Percentiles rank a stretch among this genome's conserved stretches.
Conservation (phyloP, 495 filamentous ascomycete genomes). For the Penicillium dipodomyicola region DNA sequence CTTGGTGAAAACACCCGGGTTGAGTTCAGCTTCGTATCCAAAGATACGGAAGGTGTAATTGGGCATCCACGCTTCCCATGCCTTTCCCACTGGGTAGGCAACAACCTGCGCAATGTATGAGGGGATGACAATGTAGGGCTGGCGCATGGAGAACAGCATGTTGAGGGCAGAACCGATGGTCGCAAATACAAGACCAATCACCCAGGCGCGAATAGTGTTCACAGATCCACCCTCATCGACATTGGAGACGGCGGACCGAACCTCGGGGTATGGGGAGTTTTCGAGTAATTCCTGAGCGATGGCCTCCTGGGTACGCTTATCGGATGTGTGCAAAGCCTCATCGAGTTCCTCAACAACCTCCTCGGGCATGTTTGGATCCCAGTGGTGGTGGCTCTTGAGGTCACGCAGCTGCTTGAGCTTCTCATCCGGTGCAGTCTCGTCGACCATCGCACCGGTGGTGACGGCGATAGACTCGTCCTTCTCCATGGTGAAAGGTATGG, state of each 20-base stretch:
- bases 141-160: conserved; percentile 66
- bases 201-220: conserved; percentile 72
- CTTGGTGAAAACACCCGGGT: conserved; percentile 71
- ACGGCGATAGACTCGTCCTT: conserved; percentile 32
- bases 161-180: conserved; percentile 67
- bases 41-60: conserved; percentile 51
- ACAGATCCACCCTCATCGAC: conserved; percentile 63
- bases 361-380: conserved; percentile 67
- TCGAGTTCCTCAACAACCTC: conserved; percentile 61
- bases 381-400: conserved; percentile 59
- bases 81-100: conserved; percentile 64
- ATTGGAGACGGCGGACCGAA: conserved; percentile 41
- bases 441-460: conserved; percentile 23
- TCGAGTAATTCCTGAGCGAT: conserved; percentile 60
- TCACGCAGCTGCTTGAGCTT: conserved; percentile 37
- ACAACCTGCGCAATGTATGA: conserved; percentile 69
- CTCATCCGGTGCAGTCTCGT: conserved; percentile 48
- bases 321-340: conserved; percentile 52
- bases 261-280: conserved; percentile 70
- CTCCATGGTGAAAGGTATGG: conserved; percentile 24
- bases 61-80: conserved; percentile 54
- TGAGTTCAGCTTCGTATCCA: conserved; percentile 56
- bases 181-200: conserved; percentile 64
- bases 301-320: conserved; percentile 52
- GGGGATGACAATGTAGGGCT: conserved; percentile 64